phyloP scores from a whole-genome alignment of 2,329 filamentous ascomycete genomes.

The Fusarium albosuccineum region DNA sequence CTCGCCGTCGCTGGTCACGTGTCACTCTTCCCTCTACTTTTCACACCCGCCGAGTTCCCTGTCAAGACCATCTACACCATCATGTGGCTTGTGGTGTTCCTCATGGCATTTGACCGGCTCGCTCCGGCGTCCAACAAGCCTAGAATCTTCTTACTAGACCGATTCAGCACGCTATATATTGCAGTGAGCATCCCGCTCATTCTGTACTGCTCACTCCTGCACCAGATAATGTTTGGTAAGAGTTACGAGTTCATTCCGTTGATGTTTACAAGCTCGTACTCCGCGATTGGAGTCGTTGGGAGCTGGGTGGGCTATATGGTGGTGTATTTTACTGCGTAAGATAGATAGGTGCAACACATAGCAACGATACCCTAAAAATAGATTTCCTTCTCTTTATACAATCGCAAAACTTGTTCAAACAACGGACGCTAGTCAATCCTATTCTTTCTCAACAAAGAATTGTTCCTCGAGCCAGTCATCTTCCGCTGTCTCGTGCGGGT shows the following conservation, averaged over 20 bases:
- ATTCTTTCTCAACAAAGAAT: no score
- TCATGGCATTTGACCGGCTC: conserved; percentile 87
- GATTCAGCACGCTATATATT: conserved; percentile 91
- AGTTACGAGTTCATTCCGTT: conserved; percentile 90
- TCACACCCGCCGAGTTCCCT: conserved; percentile 91
- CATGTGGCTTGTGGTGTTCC: conserved; percentile 88
- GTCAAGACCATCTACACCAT: conserved; percentile 95
- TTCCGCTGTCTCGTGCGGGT: neutral
- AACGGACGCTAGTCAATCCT: neutral
- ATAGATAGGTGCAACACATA: conserved; percentile 20
- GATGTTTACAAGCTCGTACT: conserved; percentile 98
- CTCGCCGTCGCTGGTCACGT: conserved; percentile 94
- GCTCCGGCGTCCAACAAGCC: conserved; percentile 84
- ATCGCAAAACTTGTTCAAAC: neutral
- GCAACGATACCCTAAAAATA: conserved; percentile 44
- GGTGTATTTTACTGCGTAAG: conserved; percentile 80
- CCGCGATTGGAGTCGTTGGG: conserved; percentile 91
- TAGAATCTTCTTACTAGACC: conserved; percentile 91
- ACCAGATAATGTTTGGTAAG: conserved; percentile 85
- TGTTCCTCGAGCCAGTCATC: neutral
- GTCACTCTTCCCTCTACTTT: conserved; percentile 92
- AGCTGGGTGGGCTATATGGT: conserved; percentile 97
- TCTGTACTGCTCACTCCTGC: conserved; percentile 86
- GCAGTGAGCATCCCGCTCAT: conserved; percentile 90
- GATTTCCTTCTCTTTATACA: conserved; percentile 19